Evolutionary conservation across 805 yeast species (phyloP).

Genomic region (Sugiyamaella lignohabitans): DNA sequence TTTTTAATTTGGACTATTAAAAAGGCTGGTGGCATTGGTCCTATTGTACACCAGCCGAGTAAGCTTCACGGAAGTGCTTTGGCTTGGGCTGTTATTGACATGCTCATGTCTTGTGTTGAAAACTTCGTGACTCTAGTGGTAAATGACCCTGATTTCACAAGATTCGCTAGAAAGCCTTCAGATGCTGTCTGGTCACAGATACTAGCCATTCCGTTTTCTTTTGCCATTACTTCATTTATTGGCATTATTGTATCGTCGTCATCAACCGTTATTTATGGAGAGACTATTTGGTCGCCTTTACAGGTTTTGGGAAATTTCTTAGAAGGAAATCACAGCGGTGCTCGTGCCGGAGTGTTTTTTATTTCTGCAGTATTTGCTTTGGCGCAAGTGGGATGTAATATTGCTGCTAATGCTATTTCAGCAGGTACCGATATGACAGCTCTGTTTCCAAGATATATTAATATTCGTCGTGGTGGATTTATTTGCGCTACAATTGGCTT

Average conservation of each 20-base stretch:
- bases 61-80: constrained; percentile 51
- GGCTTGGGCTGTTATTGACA: constrained; percentile 77
- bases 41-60: constrained; percentile 53
- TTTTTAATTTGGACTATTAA: constrained; percentile 79
- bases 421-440: constrained; percentile 51
- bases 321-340: constrained; percentile 39
- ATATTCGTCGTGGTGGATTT: constrained; percentile 73
- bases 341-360: constrained; percentile 75
- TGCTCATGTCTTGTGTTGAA: constrained; percentile 69
- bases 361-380: constrained; percentile 63
- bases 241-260: constrained; percentile 84
- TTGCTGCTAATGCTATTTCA: constrained; percentile 46
- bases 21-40: constrained; percentile 75
- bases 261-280: constrained; percentile 58
- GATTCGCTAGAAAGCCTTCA: constrained; percentile 60
- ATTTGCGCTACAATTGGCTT: constrained; percentile 67
- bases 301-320: constrained; percentile 65
- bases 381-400: constrained; percentile 74
- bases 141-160: constrained; percentile 84
- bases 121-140: constrained; percentile 85
- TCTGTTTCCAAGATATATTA: constrained; percentile 39
- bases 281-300: constrained; percentile 76
- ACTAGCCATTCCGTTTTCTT: constrained; percentile 66
- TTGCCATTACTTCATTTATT: constrained; percentile 73
- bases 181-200: constrained; percentile 51